phyloP scores from a whole-genome alignment of 2,329 filamentous ascomycete species.

The Fusarium incarnatum region DNA sequence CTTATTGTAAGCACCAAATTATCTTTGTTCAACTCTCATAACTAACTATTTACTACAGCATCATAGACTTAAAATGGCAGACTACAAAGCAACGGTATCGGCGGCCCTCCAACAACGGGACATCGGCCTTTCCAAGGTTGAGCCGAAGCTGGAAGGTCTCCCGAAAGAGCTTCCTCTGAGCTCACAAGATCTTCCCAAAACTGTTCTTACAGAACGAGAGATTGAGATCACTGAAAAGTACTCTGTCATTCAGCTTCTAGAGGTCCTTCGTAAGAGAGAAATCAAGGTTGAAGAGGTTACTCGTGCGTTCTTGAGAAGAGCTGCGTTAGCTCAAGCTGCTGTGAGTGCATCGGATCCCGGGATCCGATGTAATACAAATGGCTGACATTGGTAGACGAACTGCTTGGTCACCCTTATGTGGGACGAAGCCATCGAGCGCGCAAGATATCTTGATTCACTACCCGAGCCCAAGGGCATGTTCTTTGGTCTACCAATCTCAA shows the following conservation, averaged over 20 bases:
- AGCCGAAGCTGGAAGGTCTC: slow-evolving; percentile 43
- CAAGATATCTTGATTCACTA: slow-evolving; percentile 50
- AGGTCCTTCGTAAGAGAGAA: slow-evolving; percentile 31
- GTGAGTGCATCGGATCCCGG: slow-evolving; percentile 5
- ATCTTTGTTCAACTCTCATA: too few relatives aligned
- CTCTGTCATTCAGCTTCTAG: slow-evolving; percentile 38
- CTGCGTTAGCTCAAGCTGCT: slow-evolving; percentile 45
- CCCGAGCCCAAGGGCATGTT: slow-evolving; percentile 50
- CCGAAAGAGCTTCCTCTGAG: slow-evolving; percentile 37
- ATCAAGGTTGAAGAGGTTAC: slow-evolving; percentile 47
- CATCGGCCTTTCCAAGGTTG: slow-evolving; percentile 43
- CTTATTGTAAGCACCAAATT: background rate
- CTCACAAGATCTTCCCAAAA: slow-evolving; percentile 40
- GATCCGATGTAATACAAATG: background rate
- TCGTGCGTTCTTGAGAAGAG: slow-evolving; percentile 43
- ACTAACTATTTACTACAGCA: background rate
- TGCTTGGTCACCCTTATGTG: slow-evolving; percentile 52
- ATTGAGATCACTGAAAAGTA: slow-evolving; percentile 48
- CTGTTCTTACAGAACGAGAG: slow-evolving; percentile 42
- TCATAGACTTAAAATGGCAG: slow-evolving; percentile 6
- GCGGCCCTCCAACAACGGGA: slow-evolving; percentile 31
- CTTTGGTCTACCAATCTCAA: slow-evolving; percentile 52
- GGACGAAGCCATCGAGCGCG: slow-evolving; percentile 52
- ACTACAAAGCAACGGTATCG: slow-evolving; percentile 28
- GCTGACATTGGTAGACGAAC: slow-evolving; percentile 43